Evolutionary conservation across 1,139 yeast species (phyloP).

Genomic region (Geotrichum aggregatum): DNA sequence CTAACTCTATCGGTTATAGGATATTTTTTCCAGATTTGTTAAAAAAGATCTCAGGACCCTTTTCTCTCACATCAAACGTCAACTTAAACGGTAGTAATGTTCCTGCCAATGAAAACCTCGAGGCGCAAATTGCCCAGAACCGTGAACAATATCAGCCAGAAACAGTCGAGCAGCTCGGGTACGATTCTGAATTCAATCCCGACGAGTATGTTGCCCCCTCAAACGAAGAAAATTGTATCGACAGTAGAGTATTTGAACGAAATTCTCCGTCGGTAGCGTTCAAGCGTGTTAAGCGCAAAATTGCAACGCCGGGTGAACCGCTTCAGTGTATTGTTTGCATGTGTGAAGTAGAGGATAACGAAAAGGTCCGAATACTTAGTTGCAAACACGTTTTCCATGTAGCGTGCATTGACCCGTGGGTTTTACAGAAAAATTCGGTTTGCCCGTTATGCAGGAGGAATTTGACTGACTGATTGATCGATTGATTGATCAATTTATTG

Average conservation of each 20-base stretch:
- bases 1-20: not conserved
- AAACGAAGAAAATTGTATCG: not conserved
- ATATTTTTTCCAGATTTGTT: not conserved
- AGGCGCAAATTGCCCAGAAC: not conserved
- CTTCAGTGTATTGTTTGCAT: slow-evolving; percentile 49
- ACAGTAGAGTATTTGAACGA: not conserved
- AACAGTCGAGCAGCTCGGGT: slow-evolving; percentile 2
- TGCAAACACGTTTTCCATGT: slow-evolving; percentile 84
- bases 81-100: not conserved
- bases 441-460: slow-evolving; percentile 65
- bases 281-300: not conserved
- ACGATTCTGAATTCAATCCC: slow-evolving; percentile 7
- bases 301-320: not conserved
- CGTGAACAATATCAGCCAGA: slow-evolving; percentile 1
- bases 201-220: slow-evolving; percentile 7
- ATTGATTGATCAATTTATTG: no score
- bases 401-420: slow-evolving; percentile 78
- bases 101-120: not conserved
- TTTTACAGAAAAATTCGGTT: slow-evolving; percentile 67
- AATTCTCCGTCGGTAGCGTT: not conserved
- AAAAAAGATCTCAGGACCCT: not conserved
- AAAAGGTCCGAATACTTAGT: slow-evolving; percentile 61
- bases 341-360: slow-evolving; percentile 59
- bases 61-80: no score
- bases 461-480: not conserved